Evolutionary conservation across 1,284 basidiomycete genomes (phyloP), one percentile per base, ranked within the genome.

Genomic region (Wallemia mellicola): DNA sequence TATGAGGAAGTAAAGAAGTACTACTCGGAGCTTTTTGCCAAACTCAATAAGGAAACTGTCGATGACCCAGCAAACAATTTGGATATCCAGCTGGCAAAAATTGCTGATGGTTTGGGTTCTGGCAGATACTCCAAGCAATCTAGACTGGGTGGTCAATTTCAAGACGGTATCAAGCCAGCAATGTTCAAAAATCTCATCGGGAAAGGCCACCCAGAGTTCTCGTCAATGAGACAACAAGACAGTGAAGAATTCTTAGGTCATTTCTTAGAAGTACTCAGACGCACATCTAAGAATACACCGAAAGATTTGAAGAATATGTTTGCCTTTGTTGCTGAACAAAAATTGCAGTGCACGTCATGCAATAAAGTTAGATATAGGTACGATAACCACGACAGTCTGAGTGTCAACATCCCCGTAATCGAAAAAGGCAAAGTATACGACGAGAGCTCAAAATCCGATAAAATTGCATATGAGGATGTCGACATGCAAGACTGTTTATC

Each of bases 141-240:
- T 7, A n/a, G n/a, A n/a, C 72, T 73, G 14, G 73, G 72, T 2
- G 76, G 77, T 0, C 74, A 77, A 15, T 95, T 92, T 75, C 91
- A 96, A 68, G 79, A 79, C 27, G 92, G 92, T 0, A 72, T 98
- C 59, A 77, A 78, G 33, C 94, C 92, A 0, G 75, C 75, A 1
- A 80, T 80, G 67, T 89, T 96, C 75, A 96, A 96, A 70, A 73
- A 79, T 1, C 76, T 96, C 17, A 78, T 96, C 32, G 92, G 92
- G 1, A 85, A 83, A 65, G 88, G 87, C 0, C 92, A 98, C 67
- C 79, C 80, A 59, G 92, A 96, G 71, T 98, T 98, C 67, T 76
- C 85, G 28, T 96, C 89, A 22, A 96, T 96, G 91, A 77, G 80
- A 55, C 91, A 98, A 70, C 92, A 98, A 69, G 92, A 99, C 67